Conservation (phyloP, 2,329 filamentous ascomycete genomes). For the Ceratocystis ficicola region DNA sequence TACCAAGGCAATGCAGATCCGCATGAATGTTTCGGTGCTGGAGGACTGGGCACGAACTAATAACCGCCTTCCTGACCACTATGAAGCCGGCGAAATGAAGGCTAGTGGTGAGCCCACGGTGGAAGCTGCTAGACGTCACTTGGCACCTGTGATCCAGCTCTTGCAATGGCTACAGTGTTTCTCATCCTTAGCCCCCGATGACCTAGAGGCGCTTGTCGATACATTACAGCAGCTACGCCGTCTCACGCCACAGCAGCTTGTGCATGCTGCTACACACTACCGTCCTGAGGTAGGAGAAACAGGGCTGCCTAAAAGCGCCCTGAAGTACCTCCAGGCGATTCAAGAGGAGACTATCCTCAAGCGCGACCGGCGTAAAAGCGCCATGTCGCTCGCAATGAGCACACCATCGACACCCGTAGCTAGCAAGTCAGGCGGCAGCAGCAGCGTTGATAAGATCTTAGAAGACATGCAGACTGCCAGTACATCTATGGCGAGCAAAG, state of each 20-base stretch:
- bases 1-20: slow-evolving; percentile 98
- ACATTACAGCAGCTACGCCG: slow-evolving; percentile 82
- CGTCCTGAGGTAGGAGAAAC: slow-evolving; percentile 92
- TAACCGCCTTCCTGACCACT: slow-evolving; percentile 89
- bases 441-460: slow-evolving; percentile 31
- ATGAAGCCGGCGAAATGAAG: slow-evolving; percentile 78
- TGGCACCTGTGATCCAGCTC: slow-evolving; percentile 83
- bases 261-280: slow-evolving; percentile 88
- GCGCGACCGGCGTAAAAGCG: slow-evolving; percentile 42
- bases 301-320: slow-evolving; percentile 71
- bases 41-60: slow-evolving; percentile 95
- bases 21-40: slow-evolving; percentile 91
- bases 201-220: slow-evolving; percentile 74
- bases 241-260: slow-evolving; percentile 73
- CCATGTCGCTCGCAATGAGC: slow-evolving; percentile 35
- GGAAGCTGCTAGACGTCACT: slow-evolving; percentile 69
- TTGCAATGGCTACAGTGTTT: slow-evolving; percentile 98
- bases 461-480: slow-evolving; percentile 20
- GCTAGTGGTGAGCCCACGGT: slow-evolving; percentile 77
- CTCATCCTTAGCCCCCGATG: slow-evolving; percentile 74
- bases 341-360: slow-evolving; percentile 59
- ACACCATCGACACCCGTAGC: slow-evolving; percentile 37
- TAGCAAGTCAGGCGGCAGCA: slow-evolving; percentile 25
- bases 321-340: slow-evolving; percentile 71
- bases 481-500: slow-evolving; percentile 15